Evolutionary conservation across 176 grass and related monocot species (phyloP), one percentile per base, ranked within the genome.

Genomic region (Zoysia pacifica): DNA sequence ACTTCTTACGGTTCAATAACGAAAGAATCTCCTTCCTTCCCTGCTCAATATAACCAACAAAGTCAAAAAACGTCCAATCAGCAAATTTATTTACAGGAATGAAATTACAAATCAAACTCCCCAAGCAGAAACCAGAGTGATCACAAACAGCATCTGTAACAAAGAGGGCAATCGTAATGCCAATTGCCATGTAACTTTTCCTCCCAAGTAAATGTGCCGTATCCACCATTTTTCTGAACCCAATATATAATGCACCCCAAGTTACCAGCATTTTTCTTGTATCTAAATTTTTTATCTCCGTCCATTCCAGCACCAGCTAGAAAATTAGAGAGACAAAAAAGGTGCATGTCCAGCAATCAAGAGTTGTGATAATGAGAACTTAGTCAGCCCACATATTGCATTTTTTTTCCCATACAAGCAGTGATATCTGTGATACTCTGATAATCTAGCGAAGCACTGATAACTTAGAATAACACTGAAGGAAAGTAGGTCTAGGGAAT

Each of bases 11-110:
- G 48, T 73, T 93, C 73, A 97, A 68, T 35, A 93, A 66, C 3
- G 93, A 97, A 60, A 97, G 73, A 61, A 97, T 78, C 82, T 97
- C 93, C 41, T 89, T 97, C 73, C 93, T 86, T 73, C 90, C 90
- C 93, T 97, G 75, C 37, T 79, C 58, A 65, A 10, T 45, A 80
- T 18, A 75, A 72, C 16, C 11, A 77, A 69, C 0, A 62, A 15
- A 72, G 56, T 55, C 72, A 1, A 55, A 78, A 84, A 51, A 72
- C 45, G 9, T 62, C 16, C 36, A 13, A 18, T 42, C 47, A 28
- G 8, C 12, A 18, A 69, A 20, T 36, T 70, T 55, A 20, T 36
- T 70, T 55, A 19, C 13, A 40, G 4, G 65, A 43, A 5, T 43
- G 0, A 6, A 44, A 54, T 5, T 67, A 52, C 5, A 56, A 20